Conservation (phyloP, 345 rosid genomes). For the Lumnitzera racemosa region DNA sequence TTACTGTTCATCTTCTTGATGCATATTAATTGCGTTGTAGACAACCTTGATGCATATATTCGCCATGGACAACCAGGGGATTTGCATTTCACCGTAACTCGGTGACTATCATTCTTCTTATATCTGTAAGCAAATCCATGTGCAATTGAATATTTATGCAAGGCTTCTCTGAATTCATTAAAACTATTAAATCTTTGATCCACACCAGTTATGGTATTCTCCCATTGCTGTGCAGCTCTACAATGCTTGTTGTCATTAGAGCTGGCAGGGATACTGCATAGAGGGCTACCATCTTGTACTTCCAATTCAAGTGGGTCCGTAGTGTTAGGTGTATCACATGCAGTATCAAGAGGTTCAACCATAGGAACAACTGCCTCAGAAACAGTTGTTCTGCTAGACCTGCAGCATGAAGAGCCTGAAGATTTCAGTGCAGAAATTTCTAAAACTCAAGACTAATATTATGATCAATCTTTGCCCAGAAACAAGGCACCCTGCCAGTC, state of each 20-base stretch:
- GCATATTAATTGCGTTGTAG: conserved; percentile 76
- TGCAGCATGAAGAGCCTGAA: conserved; percentile 15
- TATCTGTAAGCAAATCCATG: conserved; percentile 84
- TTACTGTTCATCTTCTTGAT: conserved; percentile 75
- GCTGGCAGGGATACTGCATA: conserved; percentile 28
- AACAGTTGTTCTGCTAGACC: conserved; percentile 69
- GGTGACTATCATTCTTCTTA: conserved; percentile 89
- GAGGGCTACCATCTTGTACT: conserved; percentile 32
- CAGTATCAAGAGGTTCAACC: conserved; percentile 31
- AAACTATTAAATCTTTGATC: conserved; percentile 83
- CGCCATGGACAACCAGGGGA: conserved; percentile 91
- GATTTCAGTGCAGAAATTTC: not conserved
- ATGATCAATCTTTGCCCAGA: not conserved
- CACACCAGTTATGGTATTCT: conserved; percentile 77
- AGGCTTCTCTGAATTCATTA: conserved; percentile 76
- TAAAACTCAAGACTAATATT: conserved; percentile 2
- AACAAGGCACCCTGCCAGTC: conserved; percentile 1
- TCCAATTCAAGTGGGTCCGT: conserved; percentile 18
- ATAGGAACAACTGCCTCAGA: conserved; percentile 48
- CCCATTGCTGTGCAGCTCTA: conserved; percentile 77
- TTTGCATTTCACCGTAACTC: conserved; percentile 87
- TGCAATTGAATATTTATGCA: conserved; percentile 84
- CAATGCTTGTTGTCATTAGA: conserved; percentile 36
- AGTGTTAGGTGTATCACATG: conserved; percentile 16
- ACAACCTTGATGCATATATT: conserved; percentile 73